These are phyloP conservation scores for Chimonanthus salicifolius DNA, from an alignment of 164 flowering plant genomes.

Conservation along the genomic window DNA sequence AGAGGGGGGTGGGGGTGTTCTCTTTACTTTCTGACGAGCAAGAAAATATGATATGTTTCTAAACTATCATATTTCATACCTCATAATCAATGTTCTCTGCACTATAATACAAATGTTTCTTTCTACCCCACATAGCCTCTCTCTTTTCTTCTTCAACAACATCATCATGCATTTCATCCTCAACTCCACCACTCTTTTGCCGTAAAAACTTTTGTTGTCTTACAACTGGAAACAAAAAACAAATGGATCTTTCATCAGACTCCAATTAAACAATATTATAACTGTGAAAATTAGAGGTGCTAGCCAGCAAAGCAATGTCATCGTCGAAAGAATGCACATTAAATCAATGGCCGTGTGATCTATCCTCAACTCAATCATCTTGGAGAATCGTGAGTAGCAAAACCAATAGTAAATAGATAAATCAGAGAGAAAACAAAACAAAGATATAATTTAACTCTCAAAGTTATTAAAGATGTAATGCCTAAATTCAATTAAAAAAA, in stretches of 20 bases:
- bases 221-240: constrained; percentile 31
- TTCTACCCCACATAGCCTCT: constrained; percentile 39
- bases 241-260: not conserved
- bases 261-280: not conserved
- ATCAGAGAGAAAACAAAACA: no score
- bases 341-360: not conserved
- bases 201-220: constrained; percentile 48
- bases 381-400: no score
- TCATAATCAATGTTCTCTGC: constrained; percentile 63
- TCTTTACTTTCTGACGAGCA: no score
- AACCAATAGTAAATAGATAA: no score
- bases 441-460: no score
- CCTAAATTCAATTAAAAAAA: no score
- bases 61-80: constrained; percentile 24
- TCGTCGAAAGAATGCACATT: not conserved
- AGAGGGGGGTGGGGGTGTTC: no score
- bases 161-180: constrained; percentile 74
- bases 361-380: no score
- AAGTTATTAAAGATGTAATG: no score
- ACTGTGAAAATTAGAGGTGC: not conserved
- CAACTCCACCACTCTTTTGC: constrained; percentile 63
- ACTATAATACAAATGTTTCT: constrained; percentile 30
- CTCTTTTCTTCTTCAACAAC: constrained; percentile 45
- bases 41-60: no score
- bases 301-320: not conserved